Evolutionary conservation across 2,329 filamentous ascomycete species (phyloP).

Genomic region (Xylariaceae sp.): DNA sequence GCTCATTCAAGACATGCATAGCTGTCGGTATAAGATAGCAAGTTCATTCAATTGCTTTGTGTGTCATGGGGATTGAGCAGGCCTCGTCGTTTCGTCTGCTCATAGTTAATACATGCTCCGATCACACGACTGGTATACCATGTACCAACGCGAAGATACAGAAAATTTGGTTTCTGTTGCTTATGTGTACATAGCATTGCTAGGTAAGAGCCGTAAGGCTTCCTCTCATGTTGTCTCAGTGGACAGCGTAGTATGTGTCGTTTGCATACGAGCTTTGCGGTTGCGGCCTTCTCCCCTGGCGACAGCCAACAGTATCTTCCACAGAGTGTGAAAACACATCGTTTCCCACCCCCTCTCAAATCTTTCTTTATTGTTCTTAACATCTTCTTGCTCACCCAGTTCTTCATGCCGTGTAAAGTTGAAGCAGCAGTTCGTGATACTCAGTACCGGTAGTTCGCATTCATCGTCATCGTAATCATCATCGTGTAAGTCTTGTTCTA

Average conservation of each 20-base stretch:
- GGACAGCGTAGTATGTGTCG: background rate
- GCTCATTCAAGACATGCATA: background rate
- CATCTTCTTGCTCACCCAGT: background rate
- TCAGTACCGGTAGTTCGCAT: background rate
- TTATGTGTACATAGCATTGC: background rate
- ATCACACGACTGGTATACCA: no score
- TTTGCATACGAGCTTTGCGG: background rate
- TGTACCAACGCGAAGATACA: background rate
- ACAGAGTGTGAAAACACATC: background rate
- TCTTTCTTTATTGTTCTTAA: no score
- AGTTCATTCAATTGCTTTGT: conserved; percentile 1
- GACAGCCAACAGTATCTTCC: background rate
- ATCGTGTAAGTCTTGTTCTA: conserved; percentile 32
- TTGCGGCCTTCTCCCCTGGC: background rate
- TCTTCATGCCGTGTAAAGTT: background rate
- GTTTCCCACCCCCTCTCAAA: background rate
- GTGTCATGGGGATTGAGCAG: background rate
- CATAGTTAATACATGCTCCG: no score
- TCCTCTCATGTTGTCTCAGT: background rate
- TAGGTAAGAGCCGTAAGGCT: background rate
- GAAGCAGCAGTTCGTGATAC: background rate
- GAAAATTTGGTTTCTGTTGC: background rate
- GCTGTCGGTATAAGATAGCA: background rate
- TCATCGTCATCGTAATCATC: background rate
- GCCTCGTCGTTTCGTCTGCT: background rate